These are phyloP conservation scores for Globisporangium sylvaticum DNA, from an alignment of 352 stramenopile species.

Conservation along the genomic window DNA sequence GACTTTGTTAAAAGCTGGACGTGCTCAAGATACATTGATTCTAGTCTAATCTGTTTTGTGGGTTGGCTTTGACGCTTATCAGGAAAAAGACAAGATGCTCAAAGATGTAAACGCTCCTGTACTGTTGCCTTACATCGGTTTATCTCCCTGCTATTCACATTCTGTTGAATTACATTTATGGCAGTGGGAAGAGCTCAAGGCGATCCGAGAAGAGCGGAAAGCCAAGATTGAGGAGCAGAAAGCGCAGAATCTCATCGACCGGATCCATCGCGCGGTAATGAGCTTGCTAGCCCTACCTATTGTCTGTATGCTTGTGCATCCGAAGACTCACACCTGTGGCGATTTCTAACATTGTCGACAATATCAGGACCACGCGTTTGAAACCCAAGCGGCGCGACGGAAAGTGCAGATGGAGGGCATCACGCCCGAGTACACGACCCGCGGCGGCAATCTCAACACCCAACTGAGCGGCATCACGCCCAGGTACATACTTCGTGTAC, in stretches of 20 bases:
- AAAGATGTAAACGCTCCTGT: conserved; percentile 19
- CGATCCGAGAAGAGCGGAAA: conserved; percentile 29
- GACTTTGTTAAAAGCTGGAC: background rate
- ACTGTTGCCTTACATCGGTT: background rate
- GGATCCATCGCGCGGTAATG: conserved; percentile 27
- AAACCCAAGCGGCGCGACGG: conserved; percentile 38
- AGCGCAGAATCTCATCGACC: conserved; percentile 29
- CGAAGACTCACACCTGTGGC: background rate
- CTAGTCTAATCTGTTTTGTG: background rate
- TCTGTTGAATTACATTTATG: no score
- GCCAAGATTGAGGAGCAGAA: conserved; percentile 26
- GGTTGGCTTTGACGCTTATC: background rate
- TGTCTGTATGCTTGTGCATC: no score
- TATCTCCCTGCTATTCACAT: background rate
- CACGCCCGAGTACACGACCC: conserved; percentile 51
- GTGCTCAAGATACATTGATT: no score
- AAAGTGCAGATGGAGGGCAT: conserved; percentile 61
- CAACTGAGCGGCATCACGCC: conserved; percentile 79
- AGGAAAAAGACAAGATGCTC: conserved; percentile 41
- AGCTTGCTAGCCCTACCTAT: background rate
- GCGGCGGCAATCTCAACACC: conserved; percentile 52
- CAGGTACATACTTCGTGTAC: conserved; percentile 27
- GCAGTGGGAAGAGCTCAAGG: conserved; percentile 48
- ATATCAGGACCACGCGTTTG: conserved; percentile 46
- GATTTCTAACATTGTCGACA: background rate